These are phyloP conservation scores for Verbascum thapsus DNA, from an alignment of 257 asterid species.

Conservation along the genomic window DNA sequence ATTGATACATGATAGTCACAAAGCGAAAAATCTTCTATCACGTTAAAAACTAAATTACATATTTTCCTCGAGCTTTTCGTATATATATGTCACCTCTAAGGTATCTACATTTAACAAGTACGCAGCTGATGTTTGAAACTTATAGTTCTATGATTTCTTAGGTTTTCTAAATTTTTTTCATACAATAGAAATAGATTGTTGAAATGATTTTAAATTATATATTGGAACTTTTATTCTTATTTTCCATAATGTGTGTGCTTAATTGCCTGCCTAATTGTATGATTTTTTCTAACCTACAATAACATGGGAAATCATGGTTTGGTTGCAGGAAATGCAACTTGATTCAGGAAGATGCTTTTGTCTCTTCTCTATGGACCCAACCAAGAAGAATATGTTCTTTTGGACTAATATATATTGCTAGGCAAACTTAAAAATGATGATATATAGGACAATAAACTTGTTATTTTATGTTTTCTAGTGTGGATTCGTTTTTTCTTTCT, in stretches of 20 bases:
- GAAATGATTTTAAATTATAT: too few relatives aligned
- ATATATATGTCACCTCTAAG: too few relatives aligned
- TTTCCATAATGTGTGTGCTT: neutral
- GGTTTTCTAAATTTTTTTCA: too few relatives aligned
- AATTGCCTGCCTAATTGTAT: too few relatives aligned
- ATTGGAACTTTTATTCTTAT: neutral
- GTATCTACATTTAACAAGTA: too few relatives aligned
- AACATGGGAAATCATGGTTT: neutral
- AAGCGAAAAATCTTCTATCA: too few relatives aligned
- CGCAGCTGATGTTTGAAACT: too few relatives aligned
- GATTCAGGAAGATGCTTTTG: constrained; percentile 22
- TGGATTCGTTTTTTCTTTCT: constrained; percentile 16
- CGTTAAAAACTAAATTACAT: too few relatives aligned
- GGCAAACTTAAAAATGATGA: constrained; percentile 24
- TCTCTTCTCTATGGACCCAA: constrained; percentile 20
- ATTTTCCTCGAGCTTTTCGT: too few relatives aligned
- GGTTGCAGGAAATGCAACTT: constrained; percentile 27
- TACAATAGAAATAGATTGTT: too few relatives aligned
- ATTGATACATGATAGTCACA: too few relatives aligned
- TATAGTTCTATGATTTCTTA: too few relatives aligned
- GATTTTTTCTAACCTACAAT: neutral
- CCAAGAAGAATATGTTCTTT: constrained; percentile 10
- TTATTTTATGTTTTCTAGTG: constrained; percentile 36
- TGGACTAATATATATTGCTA: constrained; percentile 25
- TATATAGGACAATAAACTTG: constrained; percentile 24